Evolutionary conservation across 2,329 filamentous ascomycete species (phyloP).

Genomic region (Neofusicoccum ribis): DNA sequence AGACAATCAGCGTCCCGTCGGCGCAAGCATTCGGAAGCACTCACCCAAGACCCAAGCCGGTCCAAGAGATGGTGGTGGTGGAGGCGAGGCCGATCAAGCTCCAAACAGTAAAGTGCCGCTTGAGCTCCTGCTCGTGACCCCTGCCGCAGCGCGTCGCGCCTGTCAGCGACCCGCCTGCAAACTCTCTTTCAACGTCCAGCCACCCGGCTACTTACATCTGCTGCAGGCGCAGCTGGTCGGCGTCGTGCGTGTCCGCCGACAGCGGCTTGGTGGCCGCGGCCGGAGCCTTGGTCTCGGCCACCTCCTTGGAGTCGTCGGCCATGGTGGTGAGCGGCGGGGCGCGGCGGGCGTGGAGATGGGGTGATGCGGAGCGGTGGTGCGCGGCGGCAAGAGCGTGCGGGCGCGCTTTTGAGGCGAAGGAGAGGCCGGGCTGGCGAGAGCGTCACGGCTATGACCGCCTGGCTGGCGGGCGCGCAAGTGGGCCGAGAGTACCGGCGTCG

Average conservation of each 20-base stretch:
- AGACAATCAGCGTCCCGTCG: neutral
- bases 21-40: neutral
- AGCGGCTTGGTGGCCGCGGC: conserved; percentile 1
- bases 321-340: neutral
- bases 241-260: conserved; percentile 5
- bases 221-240: conserved; percentile 16
- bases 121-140: conserved; percentile 20
- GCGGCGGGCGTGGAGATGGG: neutral
- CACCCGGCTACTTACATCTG: conserved; percentile 7
- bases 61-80: conserved; percentile 23
- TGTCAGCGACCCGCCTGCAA: neutral
- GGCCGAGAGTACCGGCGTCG: too few species aligned
- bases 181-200: neutral
- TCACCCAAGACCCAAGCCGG: conserved; percentile 21
- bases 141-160: neutral
- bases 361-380: too few species aligned
- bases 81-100: conserved; percentile 21
- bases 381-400: neutral
- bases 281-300: conserved; percentile 6
- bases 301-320: neutral
- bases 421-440: too few species aligned
- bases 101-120: conserved; percentile 19
- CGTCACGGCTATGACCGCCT: too few species aligned
- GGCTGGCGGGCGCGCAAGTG: too few species aligned
- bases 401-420: too few species aligned